Evolutionary conservation across 2,329 filamentous ascomycete species (phyloP), one percentile per base, ranked within the genome.

Genomic region (Penicillium sp.): DNA sequence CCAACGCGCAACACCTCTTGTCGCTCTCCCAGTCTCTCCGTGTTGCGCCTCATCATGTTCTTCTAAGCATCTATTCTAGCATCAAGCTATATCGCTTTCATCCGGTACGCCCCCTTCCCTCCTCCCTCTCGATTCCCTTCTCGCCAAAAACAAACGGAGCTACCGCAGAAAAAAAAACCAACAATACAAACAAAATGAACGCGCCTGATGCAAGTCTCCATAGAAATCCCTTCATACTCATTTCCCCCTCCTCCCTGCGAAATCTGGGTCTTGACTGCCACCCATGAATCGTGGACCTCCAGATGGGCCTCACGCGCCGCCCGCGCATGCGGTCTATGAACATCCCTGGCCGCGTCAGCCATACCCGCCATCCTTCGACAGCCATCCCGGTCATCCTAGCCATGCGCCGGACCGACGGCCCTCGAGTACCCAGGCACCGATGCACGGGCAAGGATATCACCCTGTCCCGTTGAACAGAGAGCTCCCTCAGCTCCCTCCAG

Each of bases 211-310:
- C 30, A 13, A 30, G 43, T 51, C 26, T 37, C 54, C 14, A 59
- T 7, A 59, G 56, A 57, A 55, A n/a, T 53, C 51, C 51, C 13
- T 53, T 25, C 14, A 53, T 51, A 51, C 43, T 28, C 43, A 33
- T 33, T 33, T 22, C 35, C 11, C 33, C 7, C 52, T 22, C 25
- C 6, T 16, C 25, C 28, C 25, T 42, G 14, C 13, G 40, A 43
- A 43, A 52, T 33, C 14, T 19, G 35, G 25, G 35, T n/a, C 49
- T 63, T 65, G 65, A 60, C 49, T 63, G 66, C 61, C 58, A 22
- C 60, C 64, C 38, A 72, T 73, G 71, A 73, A 72, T 66, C 73
- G 71, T 55, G 71, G 73, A 57, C 73, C 72, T 19, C 71, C 70
- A 45, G 74, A 76, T 49, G 70, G 64, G 54, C 68, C 67, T 49